Conservation (phyloP, 2,329 filamentous ascomycete genomes). For the Cryphonectria radicalis region DNA sequence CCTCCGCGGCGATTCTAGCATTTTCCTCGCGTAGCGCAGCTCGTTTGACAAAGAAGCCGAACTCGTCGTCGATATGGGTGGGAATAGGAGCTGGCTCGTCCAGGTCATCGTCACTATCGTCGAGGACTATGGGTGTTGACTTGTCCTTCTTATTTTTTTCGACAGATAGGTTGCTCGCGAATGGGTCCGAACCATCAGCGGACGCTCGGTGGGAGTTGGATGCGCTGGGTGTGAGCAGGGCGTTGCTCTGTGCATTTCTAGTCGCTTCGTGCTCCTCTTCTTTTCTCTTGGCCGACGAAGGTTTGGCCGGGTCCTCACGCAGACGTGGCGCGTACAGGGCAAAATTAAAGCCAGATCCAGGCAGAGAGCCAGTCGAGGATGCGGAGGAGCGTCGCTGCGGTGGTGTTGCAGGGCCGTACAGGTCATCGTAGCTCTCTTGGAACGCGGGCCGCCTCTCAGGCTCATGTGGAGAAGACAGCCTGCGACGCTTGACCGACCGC, state of each 20-base stretch:
- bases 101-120: conserved; percentile 29
- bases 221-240: conserved; percentile 20
- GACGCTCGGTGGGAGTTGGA: conserved; percentile 19
- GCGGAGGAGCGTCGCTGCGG: conserved; percentile 11
- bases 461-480: conserved; percentile 16
- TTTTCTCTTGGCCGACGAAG: conserved; percentile 34
- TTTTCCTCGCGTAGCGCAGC: conserved; percentile 42
- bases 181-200: conserved; percentile 28
- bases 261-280: conserved; percentile 32
- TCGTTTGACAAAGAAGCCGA: conserved; percentile 50
- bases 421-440: conserved; percentile 19
- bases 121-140: conserved; percentile 30
- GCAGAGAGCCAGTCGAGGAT: neutral
- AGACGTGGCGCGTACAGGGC: neutral
- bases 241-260: conserved; percentile 7
- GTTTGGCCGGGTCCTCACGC: conserved; percentile 19
- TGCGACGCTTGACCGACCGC: conserved; percentile 25
- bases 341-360: neutral
- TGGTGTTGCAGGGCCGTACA: conserved; percentile 28
- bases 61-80: conserved; percentile 50
- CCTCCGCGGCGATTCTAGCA: conserved; percentile 35
- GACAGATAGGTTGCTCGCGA: conserved; percentile 18
- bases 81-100: neutral
- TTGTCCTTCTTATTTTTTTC: neutral
- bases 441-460: neutral